Evolutionary conservation across 345 rosid species (phyloP).

Genomic region (Jatropha curcas): DNA sequence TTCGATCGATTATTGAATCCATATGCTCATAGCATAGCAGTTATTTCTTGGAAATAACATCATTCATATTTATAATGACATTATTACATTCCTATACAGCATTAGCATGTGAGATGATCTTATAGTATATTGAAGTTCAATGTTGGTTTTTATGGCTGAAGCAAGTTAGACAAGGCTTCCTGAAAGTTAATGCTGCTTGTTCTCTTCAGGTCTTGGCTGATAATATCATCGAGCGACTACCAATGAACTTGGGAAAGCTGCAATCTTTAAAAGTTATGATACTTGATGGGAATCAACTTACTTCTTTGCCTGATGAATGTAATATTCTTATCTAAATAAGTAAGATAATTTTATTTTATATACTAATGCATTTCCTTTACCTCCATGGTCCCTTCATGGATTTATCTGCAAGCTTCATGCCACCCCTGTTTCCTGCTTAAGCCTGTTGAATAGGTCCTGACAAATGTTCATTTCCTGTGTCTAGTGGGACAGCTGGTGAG

Average conservation of each 20-base stretch:
- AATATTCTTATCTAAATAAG: slow-evolving; percentile 42
- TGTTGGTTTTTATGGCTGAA: slow-evolving; percentile 1
- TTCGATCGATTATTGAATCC: neutral
- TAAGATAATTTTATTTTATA: slow-evolving; percentile 20
- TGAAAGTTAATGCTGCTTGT: slow-evolving; percentile 6
- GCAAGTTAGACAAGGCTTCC: neutral
- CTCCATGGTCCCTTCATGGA: slow-evolving; percentile 16
- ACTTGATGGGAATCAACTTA: slow-evolving; percentile 75
- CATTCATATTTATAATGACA: neutral
- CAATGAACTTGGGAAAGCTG: slow-evolving; percentile 81
- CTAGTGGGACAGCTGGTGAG: slow-evolving; percentile 93
- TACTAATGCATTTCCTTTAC: slow-evolving; percentile 1
- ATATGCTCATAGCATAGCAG: neutral
- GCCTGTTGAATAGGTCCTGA: slow-evolving; percentile 17
- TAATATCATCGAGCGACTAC: slow-evolving; percentile 69
- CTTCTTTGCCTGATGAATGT: slow-evolving; percentile 96
- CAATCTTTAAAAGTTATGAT: slow-evolving; percentile 79
- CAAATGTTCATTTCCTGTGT: slow-evolving; percentile 4
- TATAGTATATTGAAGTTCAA: neutral
- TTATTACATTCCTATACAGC: neutral
- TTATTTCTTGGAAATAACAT: neutral
- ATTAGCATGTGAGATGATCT: neutral
- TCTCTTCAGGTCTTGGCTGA: slow-evolving; percentile 63
- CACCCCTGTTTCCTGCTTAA: neutral
- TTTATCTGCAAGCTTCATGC: slow-evolving; percentile 15